Conservation (phyloP, 768 basidiomycete genomes). For the Psilocybe azurescens region DNA sequence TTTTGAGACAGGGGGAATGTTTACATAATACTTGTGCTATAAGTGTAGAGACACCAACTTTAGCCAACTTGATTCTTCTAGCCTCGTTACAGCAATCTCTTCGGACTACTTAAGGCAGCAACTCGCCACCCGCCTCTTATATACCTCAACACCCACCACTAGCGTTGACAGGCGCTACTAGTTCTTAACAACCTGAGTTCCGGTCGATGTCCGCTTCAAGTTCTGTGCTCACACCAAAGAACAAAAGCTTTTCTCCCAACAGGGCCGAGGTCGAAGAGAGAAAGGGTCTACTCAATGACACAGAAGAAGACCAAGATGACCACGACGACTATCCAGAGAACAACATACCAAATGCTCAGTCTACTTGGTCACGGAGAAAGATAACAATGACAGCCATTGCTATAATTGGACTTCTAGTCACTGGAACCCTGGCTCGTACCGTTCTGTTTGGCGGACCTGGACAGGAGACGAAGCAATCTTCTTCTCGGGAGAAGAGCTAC, state of each 20-base stretch:
- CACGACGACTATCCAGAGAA: conserved; percentile 31
- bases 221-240: conserved; percentile 10
- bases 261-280: conserved; percentile 37
- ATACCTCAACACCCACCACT: background rate
- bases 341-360: conserved; percentile 11
- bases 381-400: conserved; percentile 41
- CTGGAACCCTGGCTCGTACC: conserved; percentile 46
- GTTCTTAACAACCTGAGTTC: background rate
- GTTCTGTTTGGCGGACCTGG: conserved; percentile 34
- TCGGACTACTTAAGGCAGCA: too few relatives aligned
- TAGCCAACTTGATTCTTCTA: background rate
- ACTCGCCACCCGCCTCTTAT: too few relatives aligned
- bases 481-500: conserved; percentile 47
- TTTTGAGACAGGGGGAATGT: background rate
- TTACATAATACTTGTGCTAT: background rate
- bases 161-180: background rate
- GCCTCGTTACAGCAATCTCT: too few relatives aligned
- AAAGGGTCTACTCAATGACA: conserved; percentile 41
- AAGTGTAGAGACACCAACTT: background rate
- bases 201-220: conserved; percentile 1
- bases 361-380: conserved; percentile 43
- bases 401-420: conserved; percentile 48
- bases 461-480: conserved; percentile 27
- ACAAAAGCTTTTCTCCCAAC: background rate
- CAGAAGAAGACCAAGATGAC: conserved; percentile 24